Base-by-base conservation (phyloP, 108 stramenopile species). In the Fragilariopsis cylindrus region DNA sequence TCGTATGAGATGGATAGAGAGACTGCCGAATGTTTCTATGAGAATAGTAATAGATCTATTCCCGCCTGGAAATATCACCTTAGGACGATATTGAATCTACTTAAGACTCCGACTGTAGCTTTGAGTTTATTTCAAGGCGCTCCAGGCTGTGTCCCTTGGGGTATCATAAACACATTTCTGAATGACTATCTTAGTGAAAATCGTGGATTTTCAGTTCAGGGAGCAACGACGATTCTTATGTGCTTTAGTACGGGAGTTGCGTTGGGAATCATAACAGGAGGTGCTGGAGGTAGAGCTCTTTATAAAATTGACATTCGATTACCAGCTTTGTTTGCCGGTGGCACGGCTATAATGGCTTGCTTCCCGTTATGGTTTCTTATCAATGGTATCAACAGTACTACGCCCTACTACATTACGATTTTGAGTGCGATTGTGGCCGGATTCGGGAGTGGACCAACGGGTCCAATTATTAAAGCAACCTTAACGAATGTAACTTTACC, bases 71-170 rank as follows among this genome's bases (percentile, higher is more conserved):
- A 68, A 58, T 15, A 52, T 19, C 85, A 86, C 54, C 30, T 77
- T 4, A 57, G 69, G 64, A 90, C 85, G 30, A 52, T 81, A 3
- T 56, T 63, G 12, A 71, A 58, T 15, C 77, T 91, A 42, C 49
- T 91, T 12, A 65, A 73, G 41, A 87, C 87, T 42, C 82, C 81
- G 47, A 89, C 96, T 8, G 88, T 90, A 4, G 13, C 91, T 12
- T 73, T 93, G 16, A 75, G 85, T 3, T 75, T 96, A 19, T 48
- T 92, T 8, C 96, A 96, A 68, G 96, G 96, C n/a, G 85, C 91
- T 15, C 92, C 96, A 16, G 96, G 96, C 18, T 96, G 96, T 77
- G 62, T 95, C 13, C 87, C 92, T 6, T 92, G 92, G 91, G 89
- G 89, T 12, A 85, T 96, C 13, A 79, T 96, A 49, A 90, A 90